Base-by-base conservation (phyloP, 2,329 filamentous ascomycete genomes). In the Orbilia javanica region DNA sequence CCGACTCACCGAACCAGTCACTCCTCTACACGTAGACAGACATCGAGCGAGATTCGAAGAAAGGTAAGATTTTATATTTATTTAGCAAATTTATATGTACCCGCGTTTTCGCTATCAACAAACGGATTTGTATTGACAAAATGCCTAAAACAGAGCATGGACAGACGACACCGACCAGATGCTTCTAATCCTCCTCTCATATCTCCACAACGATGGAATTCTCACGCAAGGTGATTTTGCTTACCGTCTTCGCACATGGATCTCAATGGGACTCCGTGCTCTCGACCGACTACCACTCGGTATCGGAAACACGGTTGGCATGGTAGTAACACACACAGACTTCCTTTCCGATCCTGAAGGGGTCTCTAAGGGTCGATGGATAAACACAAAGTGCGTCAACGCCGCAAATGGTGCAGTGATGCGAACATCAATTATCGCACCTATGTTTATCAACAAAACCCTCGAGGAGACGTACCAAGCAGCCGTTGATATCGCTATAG, bases 161-260 rank as follows among this genome's bases (percentile, higher is more conserved):
- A 89, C 87, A 0, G 87, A 89, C 75, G 87, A 88, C 81, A 88
- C 87, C 0, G 87, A 88, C 79, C 87, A 88, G 81, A 85, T 87
- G 2, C 83, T 88, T 20, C 81, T 88, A 0, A 85, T 86, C 67
- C 80, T 88, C 1, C 84, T 88, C 1, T 86, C 85, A 4, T 88
- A 84, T 39, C 81, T 87, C 25, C 85, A 87, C 60, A 83, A 82
- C n/a, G 83, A 85, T 39, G 86, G 85, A 10, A 82, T 82, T 22
- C 81, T 86, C 8, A 75, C 82, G 7, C 84, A 84, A 0, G 79
- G 81, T 13, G 86, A 87, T 67, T 85, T 88, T 65, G 87, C 87
- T 1, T 76, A 80, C 0, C 83, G 87, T 0, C 81, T 89, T 20
- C 83, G 83, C 7, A 83, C 86, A 1, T 88, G 87, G 87, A 84